Conservation (phyloP, 169 alveolate species). For the Theileria equi region DNA sequence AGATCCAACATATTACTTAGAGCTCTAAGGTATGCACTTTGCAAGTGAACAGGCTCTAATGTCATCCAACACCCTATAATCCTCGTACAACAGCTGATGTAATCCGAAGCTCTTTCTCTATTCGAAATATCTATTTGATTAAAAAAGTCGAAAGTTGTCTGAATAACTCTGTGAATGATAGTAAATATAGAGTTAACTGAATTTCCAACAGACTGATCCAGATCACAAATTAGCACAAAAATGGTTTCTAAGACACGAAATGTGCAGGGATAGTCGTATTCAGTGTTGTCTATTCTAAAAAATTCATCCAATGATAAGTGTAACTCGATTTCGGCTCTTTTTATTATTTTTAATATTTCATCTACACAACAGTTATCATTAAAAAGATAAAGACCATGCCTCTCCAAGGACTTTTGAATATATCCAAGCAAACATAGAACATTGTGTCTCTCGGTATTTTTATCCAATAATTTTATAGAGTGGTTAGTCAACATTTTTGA, state of each 20-base stretch:
- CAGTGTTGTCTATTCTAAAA: conserved; percentile 3
- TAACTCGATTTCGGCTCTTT: conserved; percentile 48
- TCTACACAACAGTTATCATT: background rate
- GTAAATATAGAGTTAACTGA: conserved; percentile 20
- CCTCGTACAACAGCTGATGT: conserved; percentile 10
- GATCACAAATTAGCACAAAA: conserved; percentile 11
- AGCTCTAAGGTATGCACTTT: background rate
- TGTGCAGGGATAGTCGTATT: conserved; percentile 1
- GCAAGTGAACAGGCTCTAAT: conserved; percentile 51
- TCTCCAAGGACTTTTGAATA: background rate
- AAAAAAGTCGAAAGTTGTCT: conserved; percentile 33
- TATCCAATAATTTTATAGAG: background rate
- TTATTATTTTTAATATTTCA: conserved; percentile 1
- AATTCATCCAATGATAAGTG: conserved; percentile 41
- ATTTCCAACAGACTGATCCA: background rate
- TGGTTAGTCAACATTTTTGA: background rate
- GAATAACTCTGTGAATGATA: conserved; percentile 23
- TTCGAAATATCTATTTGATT: conserved; percentile 7
- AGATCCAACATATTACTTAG: conserved; percentile 19
- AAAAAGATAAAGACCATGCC: background rate
- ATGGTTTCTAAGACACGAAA: conserved; percentile 25
- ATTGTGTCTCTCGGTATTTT: background rate
- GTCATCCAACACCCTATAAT: conserved; percentile 63
- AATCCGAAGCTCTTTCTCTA: no score
- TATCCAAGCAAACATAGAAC: background rate